Base-by-base conservation (phyloP, 2,329 filamentous ascomycete species). In the Epichloe coenophiala region DNA sequence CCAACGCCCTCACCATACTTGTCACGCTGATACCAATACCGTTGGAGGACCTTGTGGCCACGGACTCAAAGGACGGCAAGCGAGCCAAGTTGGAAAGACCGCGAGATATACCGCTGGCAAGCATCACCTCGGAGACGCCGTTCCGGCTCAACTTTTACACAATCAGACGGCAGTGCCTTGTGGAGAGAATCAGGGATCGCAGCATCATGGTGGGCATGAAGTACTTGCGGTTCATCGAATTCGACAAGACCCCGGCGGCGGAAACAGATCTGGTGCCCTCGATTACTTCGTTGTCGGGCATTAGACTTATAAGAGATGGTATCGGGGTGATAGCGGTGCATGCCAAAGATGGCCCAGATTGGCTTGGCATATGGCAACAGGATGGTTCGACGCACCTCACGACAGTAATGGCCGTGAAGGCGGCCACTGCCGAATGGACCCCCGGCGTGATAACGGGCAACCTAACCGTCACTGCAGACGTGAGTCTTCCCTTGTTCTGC, bases 1-100 rank as follows among this genome's bases (percentile, higher is more conserved):
- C 52, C 50, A 54, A 54, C 45, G 50, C 50, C 11, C 44, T 49
- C 37, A 47, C 52, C 31, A 48, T 52, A n/a, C 45, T 54, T n/a
- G 40, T 50, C 31, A 19, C 44, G n/a, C 47, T 54, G 44, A 45
- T 48, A 12, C 40, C 47, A 45, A 52, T 54, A n/a, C 50, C 52
- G 3, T n/a, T 54, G 38, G 52, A 48, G 37, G 50, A 48, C 23
- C 21, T 54, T 5, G 47, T 27, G 37, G 13, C 37, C 9, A 43
- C 46, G 9, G 48, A 33, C 7, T 41, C 49, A 15, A 48, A 39
- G 21, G 37, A 21, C 46, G 43, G 52, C 17, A 48, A 42, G 27
- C 49, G 45, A 6, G 31, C 49, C 4, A 36, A 19, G 33, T 36
- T 53, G 15, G 41, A 52, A 47, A 38, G 50, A 23, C 52, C 27